Base-by-base conservation (phyloP, 495 filamentous ascomycete genomes). In the Penicillium turbatum region DNA sequence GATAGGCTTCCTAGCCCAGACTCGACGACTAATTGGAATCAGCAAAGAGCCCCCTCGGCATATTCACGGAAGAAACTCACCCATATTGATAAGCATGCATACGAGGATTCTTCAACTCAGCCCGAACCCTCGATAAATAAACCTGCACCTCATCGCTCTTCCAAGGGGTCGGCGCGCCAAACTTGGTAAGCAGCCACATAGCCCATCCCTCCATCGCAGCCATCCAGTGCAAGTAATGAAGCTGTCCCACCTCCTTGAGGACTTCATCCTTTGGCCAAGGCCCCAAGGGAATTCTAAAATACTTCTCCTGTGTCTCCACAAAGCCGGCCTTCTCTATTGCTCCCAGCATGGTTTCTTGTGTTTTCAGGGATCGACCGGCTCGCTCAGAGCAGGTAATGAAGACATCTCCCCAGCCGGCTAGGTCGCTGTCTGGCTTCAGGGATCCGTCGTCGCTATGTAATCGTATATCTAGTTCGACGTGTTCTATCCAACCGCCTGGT, bases 171-270 rank as follows among this genome's bases (percentile, higher is more conserved):
- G 54, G 57, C 11, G 35, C 47, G 4, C 48, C 57, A 16, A 27
- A 49, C 17, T 57, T 41, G 1, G 56, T 62, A 6, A 62, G 47
- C 36, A 61, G 41, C 55, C 52, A 59, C 41, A 58, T 55, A 27
- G 50, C 50, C 55, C 50, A 60, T 5, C 57, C 57, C 15, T 60
- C 53, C 9, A 60, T 16, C 16, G 48, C 57, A n/a, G 57, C 26
- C 11, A 82, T 63, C 19, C 84, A 82, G 54, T 85, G 78, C 2
- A 80, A 56, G 32, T 82, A 61, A 42, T 86, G 82, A n/a, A 78
- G 81, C 47, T 76, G 72, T 59, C 86, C 86, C 24, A 84, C 81
- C 53, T 80, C 78, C 62, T 86, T 87, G 57, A 87, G 59, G 13
- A 75, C 67, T 27, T 74, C 76, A 54, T 87, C 82, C 60, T 74